Conservation (phyloP, 2,329 filamentous ascomycete genomes). For the Xylariaceae sp. region DNA sequence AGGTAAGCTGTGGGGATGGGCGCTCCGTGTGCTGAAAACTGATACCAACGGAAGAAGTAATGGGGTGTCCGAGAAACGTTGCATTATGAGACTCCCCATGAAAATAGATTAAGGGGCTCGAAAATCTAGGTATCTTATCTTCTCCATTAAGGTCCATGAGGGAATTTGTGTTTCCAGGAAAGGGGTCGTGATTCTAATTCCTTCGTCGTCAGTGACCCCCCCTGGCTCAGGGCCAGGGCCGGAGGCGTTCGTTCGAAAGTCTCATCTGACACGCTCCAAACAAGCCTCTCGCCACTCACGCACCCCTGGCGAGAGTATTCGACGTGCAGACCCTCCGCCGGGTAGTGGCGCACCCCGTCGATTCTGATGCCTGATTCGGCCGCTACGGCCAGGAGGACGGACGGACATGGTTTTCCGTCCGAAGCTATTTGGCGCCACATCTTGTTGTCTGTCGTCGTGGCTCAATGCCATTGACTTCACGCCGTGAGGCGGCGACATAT, state of each 20-base stretch:
- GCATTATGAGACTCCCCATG: background rate
- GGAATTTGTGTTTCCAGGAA: no score
- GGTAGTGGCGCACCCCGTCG: conserved; percentile 30
- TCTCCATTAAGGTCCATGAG: no score
- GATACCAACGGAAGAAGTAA: background rate
- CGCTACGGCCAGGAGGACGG: conserved; percentile 7
- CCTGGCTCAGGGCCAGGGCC: no score
- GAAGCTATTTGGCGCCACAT: conserved; percentile 49
- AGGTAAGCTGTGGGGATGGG: conserved; percentile 16
- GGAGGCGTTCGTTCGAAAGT: no score
- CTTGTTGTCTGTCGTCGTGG: conserved; percentile 35
- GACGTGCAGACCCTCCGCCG: conserved; percentile 30
- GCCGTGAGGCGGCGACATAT: background rate
- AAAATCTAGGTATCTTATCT: background rate
- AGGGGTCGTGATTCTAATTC: no score
- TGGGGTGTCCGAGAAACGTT: background rate
- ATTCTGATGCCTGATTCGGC: no score
- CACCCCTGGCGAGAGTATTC: conserved; percentile 31
- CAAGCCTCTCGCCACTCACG: conserved; percentile 39
- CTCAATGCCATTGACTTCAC: background rate
- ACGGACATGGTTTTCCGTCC: conserved; percentile 49
- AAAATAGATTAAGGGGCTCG: background rate
- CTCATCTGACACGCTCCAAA: conserved; percentile 31
- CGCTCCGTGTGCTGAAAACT: background rate
- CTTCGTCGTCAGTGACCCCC: no score